Evolutionary conservation across 2,329 filamentous ascomycete species (phyloP), one percentile per base, ranked within the genome.

Genomic region (Amphichorda felina): DNA sequence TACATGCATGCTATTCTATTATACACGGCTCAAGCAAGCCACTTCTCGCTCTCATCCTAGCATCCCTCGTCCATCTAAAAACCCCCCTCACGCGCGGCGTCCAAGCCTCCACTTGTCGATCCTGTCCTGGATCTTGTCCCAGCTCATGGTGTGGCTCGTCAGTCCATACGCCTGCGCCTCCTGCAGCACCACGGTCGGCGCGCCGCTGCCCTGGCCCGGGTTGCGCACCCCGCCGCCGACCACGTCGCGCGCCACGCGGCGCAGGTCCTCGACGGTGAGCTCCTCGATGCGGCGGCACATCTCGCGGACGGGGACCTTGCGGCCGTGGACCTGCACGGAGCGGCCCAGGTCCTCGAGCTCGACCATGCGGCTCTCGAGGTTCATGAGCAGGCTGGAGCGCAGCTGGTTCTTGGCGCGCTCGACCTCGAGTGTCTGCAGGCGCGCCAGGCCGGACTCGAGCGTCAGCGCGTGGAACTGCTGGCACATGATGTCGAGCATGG

Each of bases 341-440:
- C 91, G 68, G 16, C 91, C 91, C 0, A 98, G 70, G 55, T 98
- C 91, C 60, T 98, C 91, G 6, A 98, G 72, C 63, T 96, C 91
- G 8, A 98, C 87, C 87, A 98, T 95, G 40, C 91, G 74, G 46
- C 79, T 87, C 64, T 98, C 91, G 19, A 98, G 75, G 61, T 98
- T 98, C 91, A 98, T 98, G 34, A 98, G 72, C 28, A 98, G 68
- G 38, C 77, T 83, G 11, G 80, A 88, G 29, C 88, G 77, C 13
- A 98, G 75, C 64, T 98, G 91, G 58, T 98, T 98, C 73, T 98
- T 98, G 14, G 91, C 91, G 34, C 91, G 79, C 51, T 79, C 76
- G 39, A 98, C 89, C 60, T 98, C 91, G 25, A 66, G 70, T 2
- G 75, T 61, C 45, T 80, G 75, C 8, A 98, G 68, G 3, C 80